Base-by-base conservation (phyloP, 1,284 basidiomycete genomes). In the Vanrija pseudolonga region DNA sequence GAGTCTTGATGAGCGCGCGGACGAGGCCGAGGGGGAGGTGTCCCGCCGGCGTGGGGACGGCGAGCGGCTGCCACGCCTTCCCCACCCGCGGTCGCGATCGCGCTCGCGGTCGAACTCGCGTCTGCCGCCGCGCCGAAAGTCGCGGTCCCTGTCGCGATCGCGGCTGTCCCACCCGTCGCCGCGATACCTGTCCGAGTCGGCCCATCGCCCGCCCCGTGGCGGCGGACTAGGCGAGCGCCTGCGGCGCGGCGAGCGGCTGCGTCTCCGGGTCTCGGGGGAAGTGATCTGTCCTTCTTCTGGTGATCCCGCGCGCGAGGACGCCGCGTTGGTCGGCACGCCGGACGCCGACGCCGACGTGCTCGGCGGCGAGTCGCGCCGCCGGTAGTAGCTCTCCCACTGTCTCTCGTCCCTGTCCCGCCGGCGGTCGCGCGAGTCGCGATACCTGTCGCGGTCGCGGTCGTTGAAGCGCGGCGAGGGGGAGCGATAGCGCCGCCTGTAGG, bases 241-340 rank as follows among this genome's bases (percentile, higher is more conserved):
- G 14, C 57, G 47, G n/a, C n/a, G 45, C 15, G 23, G 43, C 4
- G 55, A 51, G 19, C 48, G 36, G 3, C 28, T 39, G 14, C 57
- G 47, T 15, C 57, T 45, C 22, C 51, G 45, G 8, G 46, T 18
- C 0, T 53, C 51, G 0, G 61, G 68, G 0, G 67, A 69, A 5
- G 66, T 68, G 41, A 73, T 73, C 46, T 73, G 71, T 0, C 71
- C 71, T 53, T 73, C 71, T 61, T 73, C 71, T 4, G 71, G 71
- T 17, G 67, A 60, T 1, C 56, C 67, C 11, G 65, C 67, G 37
- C 64, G 50, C 14, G 51, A 14, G 6, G 38, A 19, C 17, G 36
- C 26, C 1, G 52, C 47, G 38, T 45, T 50, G 6, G 42, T 51
- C 8, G 43, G 36, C 2, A 43, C 51, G 24, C 46, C 38, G 2